These are phyloP conservation scores for Artemisia annua DNA, from an alignment of 129 eudicot species.

Conservation along the genomic window DNA sequence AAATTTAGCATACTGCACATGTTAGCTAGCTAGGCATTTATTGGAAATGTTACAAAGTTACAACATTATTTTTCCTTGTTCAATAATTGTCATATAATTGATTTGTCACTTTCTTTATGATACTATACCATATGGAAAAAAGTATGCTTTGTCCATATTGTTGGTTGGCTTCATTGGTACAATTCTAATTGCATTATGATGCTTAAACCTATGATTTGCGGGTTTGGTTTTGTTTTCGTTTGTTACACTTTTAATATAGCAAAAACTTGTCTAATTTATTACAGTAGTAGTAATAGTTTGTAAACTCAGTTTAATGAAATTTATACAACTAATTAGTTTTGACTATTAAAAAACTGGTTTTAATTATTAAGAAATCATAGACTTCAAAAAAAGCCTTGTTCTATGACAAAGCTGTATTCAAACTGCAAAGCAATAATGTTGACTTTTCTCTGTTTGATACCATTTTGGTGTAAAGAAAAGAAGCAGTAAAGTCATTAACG, in stretches of 20 bases:
- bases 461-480: constrained; percentile 19
- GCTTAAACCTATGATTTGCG: too few relatives aligned
- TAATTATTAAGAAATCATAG: too few relatives aligned
- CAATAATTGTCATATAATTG: constrained; percentile 23
- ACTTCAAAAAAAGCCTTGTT: background rate
- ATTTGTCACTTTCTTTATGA: constrained; percentile 10
- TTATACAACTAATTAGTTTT: too few relatives aligned
- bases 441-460: constrained; percentile 32
- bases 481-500: constrained; percentile 1
- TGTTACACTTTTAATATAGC: too few relatives aligned
- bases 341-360: too few relatives aligned
- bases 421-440: constrained; percentile 16
- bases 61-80: background rate
- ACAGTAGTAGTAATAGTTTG: too few relatives aligned
- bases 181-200: background rate
- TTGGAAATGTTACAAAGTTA: constrained; percentile 20
- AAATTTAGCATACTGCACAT: constrained; percentile 20
- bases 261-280: too few relatives aligned
- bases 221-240: too few relatives aligned
- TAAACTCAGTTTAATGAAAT: too few relatives aligned
- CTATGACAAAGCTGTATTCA: constrained; percentile 1
- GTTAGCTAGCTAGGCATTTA: constrained; percentile 29
- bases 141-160: constrained; percentile 21
- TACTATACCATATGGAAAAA: constrained; percentile 18
- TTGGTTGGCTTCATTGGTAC: background rate